Evolutionary conservation across 2,329 filamentous ascomycete genomes (phyloP), one percentile per base, ranked within the genome.

Genomic region (Didymosphaeria variabile): DNA sequence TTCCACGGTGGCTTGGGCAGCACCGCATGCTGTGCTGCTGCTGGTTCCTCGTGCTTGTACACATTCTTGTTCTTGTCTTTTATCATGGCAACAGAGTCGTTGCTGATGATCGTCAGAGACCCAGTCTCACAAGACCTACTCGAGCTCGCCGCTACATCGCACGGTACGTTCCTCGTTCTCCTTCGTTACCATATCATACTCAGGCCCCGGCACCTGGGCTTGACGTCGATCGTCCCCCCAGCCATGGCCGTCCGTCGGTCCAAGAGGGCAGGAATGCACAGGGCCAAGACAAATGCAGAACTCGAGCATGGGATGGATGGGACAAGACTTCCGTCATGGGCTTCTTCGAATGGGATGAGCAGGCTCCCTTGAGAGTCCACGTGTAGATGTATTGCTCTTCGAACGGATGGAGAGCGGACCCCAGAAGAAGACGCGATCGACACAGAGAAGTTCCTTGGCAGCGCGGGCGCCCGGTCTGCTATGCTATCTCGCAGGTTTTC

Each of bases 1-100:
- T 44, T 15, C 38, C 51, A 45, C 5, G 19, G 32, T 32, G 34
- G 32, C 32, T 23, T 52, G 40, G 50, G 50, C 21, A 52, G 50
- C 5, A 29, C 15, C 32, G 32, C 49, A 17, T 42, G 34, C 34
- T 52, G 34, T 52, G 50, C 19, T 12, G 32, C 34, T 38, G 34
- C 19, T 52, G 50, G 50, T 52, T 36, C 12, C 50, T 52, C 21
- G 12, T n/a, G 50, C 34, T 52, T 34, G 50, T 52, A 40, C 34
- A 40, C 40, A 19, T 52, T 40, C 17, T 26, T 40, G n/a, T 17
- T 23, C 26, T 40, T 26, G 12, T 40, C 23, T 15, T 26, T 52
- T 1, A 15, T 12, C n/a, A n/a, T 40, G 36, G 21, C 17, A 6
- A 26, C 15, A 12, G 2, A 21, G 21, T 2, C 10, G 17, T 13